These are phyloP conservation scores for Eutrema salsugineum DNA, from an alignment of 441 rosid genomes.

Conservation along the genomic window DNA sequence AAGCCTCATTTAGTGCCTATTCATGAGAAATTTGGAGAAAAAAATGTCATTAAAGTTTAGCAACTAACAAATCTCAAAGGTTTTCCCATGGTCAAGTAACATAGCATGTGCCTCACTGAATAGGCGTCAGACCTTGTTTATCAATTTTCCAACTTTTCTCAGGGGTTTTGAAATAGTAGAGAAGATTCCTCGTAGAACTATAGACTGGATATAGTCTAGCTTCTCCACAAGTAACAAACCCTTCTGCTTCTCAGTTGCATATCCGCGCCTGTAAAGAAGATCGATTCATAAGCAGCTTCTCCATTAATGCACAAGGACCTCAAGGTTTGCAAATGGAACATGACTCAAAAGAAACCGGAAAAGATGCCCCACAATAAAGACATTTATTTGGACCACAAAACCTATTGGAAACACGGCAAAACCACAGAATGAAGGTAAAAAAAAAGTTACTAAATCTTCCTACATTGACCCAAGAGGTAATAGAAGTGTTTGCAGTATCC, in stretches of 20 bases:
- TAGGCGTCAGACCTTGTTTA: constrained; percentile 58
- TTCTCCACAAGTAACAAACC: constrained; percentile 87
- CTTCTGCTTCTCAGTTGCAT: constrained; percentile 90
- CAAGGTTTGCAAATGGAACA: not conserved
- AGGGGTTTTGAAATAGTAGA: constrained; percentile 69
- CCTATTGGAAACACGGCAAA: not conserved
- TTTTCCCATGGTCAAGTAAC: not conserved
- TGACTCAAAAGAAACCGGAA: not conserved
- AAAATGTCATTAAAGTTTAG: constrained; percentile 4
- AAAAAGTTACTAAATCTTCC: not conserved
- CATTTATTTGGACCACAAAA: not conserved
- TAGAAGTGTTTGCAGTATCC: not conserved
- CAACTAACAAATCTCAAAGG: not conserved
- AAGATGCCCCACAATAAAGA: not conserved
- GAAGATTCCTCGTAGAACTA: constrained; percentile 66
- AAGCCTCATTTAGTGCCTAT: constrained; percentile 54
- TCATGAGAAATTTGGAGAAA: constrained; percentile 28
- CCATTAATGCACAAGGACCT: not conserved
- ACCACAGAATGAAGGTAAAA: not conserved
- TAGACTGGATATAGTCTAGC: constrained; percentile 89
- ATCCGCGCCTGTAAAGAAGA: constrained; percentile 72
- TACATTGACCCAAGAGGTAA: not conserved
- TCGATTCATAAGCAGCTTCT: not conserved
- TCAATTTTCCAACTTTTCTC: constrained; percentile 64
- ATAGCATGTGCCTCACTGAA: not conserved